Conservation (phyloP, 306 rosid genomes). For the Quercus parvula region DNA sequence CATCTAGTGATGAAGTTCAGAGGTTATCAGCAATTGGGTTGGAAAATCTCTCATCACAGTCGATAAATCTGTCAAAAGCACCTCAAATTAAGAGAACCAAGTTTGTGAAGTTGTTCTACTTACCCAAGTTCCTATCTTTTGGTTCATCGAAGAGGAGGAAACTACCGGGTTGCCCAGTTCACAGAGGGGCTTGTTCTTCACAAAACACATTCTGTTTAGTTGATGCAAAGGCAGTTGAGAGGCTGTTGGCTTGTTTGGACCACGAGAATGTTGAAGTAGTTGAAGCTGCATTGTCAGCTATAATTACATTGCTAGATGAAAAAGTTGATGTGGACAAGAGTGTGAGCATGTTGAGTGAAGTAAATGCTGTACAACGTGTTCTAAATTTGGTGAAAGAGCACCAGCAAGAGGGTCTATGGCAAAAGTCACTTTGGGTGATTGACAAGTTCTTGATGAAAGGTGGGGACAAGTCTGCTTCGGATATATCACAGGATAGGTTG, state of each 20-base stretch:
- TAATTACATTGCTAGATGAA: slow-evolving; percentile 45
- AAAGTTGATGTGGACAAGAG: slow-evolving; percentile 40
- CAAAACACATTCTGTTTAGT: slow-evolving; percentile 42
- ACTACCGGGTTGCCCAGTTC: slow-evolving; percentile 35
- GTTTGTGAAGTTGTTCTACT: slow-evolving; percentile 17
- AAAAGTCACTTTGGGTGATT: slow-evolving; percentile 44
- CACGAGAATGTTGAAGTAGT: slow-evolving; percentile 39
- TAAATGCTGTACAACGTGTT: slow-evolving; percentile 26
- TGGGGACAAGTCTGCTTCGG: slow-evolving; percentile 27
- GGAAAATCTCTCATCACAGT: slow-evolving; percentile 45
- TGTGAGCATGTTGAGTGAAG: slow-evolving; percentile 29
- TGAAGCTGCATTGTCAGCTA: slow-evolving; percentile 45
- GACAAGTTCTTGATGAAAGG: slow-evolving; percentile 45
- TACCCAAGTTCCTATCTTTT: slow-evolving; percentile 24
- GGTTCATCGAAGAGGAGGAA: slow-evolving; percentile 27
- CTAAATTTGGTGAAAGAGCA: slow-evolving; percentile 33
- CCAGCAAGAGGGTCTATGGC: slow-evolving; percentile 34
- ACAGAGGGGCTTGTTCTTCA: slow-evolving; percentile 44
- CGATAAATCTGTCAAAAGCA: slow-evolving; percentile 34
- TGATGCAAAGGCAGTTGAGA: slow-evolving; percentile 38
- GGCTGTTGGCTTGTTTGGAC: slow-evolving; percentile 31
- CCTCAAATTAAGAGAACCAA: slow-evolving; percentile 22
- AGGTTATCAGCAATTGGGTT: slow-evolving; percentile 47
- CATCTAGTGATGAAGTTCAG: slow-evolving; percentile 43
- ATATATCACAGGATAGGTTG: slow-evolving; percentile 34